phyloP scores from a whole-genome alignment of 1,284 basidiomycete species.

The Exobasidium rhododendri region DNA sequence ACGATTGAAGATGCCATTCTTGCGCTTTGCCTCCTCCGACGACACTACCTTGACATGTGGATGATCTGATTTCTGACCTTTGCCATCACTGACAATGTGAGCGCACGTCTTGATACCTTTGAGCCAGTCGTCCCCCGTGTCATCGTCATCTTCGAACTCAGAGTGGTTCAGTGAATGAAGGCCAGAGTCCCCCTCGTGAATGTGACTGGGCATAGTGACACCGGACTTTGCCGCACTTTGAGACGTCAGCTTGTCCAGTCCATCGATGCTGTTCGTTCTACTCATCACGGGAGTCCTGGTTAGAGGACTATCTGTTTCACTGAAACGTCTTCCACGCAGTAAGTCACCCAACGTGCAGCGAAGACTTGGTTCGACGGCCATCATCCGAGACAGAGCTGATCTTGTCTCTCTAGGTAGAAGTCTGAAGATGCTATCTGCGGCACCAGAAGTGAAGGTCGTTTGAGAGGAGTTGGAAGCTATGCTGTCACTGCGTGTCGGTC shows the following conservation, averaged over 20 bases:
- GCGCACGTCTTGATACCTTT: conserved; percentile 53
- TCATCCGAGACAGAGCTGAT: conserved; percentile 83
- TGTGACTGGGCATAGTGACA: conserved; percentile 5
- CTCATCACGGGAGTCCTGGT: conserved; percentile 45
- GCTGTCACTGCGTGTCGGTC: conserved; percentile 29
- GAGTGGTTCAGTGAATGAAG: conserved; percentile 16
- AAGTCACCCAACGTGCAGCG: conserved; percentile 93
- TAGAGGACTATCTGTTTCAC: conserved; percentile 40
- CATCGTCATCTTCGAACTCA: conserved; percentile 54
- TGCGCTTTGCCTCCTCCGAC: conserved; percentile 42
- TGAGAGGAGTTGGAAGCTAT: conserved; percentile 59
- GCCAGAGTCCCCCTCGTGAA: not conserved
- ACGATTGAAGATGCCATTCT: conserved; percentile 44
- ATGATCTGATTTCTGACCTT: conserved; percentile 45
- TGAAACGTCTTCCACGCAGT: conserved; percentile 66
- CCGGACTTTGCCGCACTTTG: not conserved
- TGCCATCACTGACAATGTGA: conserved; percentile 28
- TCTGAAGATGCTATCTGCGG: conserved; percentile 97
- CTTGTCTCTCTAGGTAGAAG: conserved; percentile 80
- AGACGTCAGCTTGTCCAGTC: conserved; percentile 16
- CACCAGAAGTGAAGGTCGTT: conserved; percentile 72
- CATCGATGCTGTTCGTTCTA: conserved; percentile 35
- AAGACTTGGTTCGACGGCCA: conserved; percentile 80
- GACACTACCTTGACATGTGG: conserved; percentile 42
- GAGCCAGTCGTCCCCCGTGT: conserved; percentile 56